phyloP scores from a whole-genome alignment of 352 stramenopile genomes.

The Elongisporangium anandrum region DNA sequence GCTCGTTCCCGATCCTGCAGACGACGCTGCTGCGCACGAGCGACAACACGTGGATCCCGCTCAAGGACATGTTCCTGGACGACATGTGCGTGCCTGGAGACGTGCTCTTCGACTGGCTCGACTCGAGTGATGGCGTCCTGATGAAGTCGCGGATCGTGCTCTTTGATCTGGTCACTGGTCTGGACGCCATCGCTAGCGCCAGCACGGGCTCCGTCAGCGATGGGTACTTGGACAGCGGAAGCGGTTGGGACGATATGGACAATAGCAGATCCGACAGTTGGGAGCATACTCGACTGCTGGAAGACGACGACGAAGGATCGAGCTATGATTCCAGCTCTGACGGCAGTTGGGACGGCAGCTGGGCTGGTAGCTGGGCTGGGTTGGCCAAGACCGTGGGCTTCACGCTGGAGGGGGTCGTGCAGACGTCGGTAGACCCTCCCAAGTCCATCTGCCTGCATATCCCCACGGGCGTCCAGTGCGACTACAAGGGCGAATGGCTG shows the following conservation, averaged over 20 bases:
- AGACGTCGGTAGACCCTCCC: background rate
- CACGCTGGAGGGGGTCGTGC: background rate
- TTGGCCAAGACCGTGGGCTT: background rate
- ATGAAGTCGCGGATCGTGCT: constrained; percentile 1
- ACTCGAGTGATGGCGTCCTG: background rate
- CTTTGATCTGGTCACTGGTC: background rate
- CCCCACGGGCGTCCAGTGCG: background rate
- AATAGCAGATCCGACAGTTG: background rate
- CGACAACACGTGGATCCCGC: background rate
- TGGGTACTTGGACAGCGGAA: background rate
- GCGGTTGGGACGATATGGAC: background rate
- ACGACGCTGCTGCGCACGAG: background rate
- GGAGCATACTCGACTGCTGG: background rate
- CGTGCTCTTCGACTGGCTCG: constrained; percentile 1
- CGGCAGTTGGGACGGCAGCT: background rate
- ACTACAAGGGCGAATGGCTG: background rate
- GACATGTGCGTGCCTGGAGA: constrained; percentile 5
- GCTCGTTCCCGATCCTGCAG: constrained; percentile 4
- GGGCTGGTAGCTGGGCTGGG: background rate
- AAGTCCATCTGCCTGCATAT: background rate
- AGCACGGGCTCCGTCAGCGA: background rate
- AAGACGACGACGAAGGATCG: background rate
- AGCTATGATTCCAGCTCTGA: background rate
- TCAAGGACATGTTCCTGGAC: constrained; percentile 4
- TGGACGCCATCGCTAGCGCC: background rate